A percentile compares a stretch with the other conserved stretches of the same genome.
These are phyloP conservation scores for Penicillium alfredii DNA, from an alignment of 495 filamentous ascomycete genomes.

Conservation along the genomic window DNA sequence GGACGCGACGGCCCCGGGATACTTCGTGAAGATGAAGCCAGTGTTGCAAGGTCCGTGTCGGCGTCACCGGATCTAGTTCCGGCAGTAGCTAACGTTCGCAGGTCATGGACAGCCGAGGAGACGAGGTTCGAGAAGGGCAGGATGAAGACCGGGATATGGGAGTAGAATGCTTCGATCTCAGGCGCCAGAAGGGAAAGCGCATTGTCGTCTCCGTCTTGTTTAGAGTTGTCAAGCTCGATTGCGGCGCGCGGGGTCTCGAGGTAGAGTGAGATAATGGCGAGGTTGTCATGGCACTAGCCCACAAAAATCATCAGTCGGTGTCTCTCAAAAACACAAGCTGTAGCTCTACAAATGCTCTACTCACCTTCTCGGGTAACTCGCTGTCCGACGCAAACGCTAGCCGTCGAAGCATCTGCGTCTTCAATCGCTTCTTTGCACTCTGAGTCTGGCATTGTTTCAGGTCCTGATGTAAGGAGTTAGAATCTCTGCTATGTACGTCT, in stretches of 20 bases:
- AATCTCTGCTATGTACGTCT: no score
- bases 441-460: conserved; percentile 33
- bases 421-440: conserved; percentile 33
- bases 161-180: conserved; percentile 36
- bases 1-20: conserved; percentile 2
- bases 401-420: conserved; percentile 27
- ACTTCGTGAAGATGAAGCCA: conserved; percentile 2
- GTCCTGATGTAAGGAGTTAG: no score
- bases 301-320: background rate
- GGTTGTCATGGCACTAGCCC: conserved; percentile 30
- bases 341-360: conserved; percentile 1
- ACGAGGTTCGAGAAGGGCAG: conserved; percentile 23
- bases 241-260: conserved; percentile 28
- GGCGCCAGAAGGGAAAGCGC: conserved; percentile 30
- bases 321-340: background rate
- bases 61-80: no score
- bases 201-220: conserved; percentile 14
- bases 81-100: conserved; percentile 25
- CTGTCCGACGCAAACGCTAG: conserved; percentile 32
- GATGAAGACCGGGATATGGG: conserved; percentile 25
- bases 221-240: conserved; percentile 18
- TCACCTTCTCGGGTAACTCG: conserved; percentile 30
- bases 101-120: conserved; percentile 19
- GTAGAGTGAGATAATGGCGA: conserved; percentile 34
- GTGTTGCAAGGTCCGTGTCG: no score